Percentiles rank a stretch among this genome's conserved stretches.
phyloP scores from a whole-genome alignment of 192 early-diverging fungal species.

The Piromyces finnis region DNA sequence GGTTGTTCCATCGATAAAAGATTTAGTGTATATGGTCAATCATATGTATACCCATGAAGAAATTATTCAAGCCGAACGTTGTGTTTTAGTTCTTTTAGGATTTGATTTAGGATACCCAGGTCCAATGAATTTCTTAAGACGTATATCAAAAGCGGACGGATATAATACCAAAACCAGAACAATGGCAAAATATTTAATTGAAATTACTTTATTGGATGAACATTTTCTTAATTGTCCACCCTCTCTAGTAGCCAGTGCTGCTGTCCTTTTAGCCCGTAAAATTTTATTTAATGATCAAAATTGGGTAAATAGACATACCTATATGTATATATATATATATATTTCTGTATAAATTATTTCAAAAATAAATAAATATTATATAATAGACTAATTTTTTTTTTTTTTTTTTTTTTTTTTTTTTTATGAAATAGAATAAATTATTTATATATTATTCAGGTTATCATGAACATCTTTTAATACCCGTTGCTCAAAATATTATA shows the following conservation, averaged over 20 bases:
- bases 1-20: conserved; percentile 23
- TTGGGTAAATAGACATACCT: no score
- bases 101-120: conserved; percentile 39
- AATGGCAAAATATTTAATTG: conserved; percentile 36
- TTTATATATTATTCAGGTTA: not conserved
- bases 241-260: conserved; percentile 20
- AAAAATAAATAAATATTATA: no score
- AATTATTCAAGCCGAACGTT: conserved; percentile 33
- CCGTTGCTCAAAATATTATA: not conserved
- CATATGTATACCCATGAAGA: conserved; percentile 18
- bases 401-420: not conserved
- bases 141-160: conserved; percentile 35
- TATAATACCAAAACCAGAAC: conserved; percentile 34
- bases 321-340: no score
- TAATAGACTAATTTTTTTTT: not conserved
- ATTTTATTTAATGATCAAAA: conserved; percentile 8
- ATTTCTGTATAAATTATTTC: no score
- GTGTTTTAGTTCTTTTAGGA: conserved; percentile 25
- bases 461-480: not conserved
- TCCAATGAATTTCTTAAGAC: conserved; percentile 31
- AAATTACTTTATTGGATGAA: conserved; percentile 32
- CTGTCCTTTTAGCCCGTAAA: conserved; percentile 16
- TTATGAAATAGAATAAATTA: not conserved
- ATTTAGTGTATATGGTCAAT: conserved; percentile 23
- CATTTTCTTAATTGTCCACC: conserved; percentile 27